Base-by-base conservation (phyloP, 257 asterid species). In the Nemophila menziesii region DNA sequence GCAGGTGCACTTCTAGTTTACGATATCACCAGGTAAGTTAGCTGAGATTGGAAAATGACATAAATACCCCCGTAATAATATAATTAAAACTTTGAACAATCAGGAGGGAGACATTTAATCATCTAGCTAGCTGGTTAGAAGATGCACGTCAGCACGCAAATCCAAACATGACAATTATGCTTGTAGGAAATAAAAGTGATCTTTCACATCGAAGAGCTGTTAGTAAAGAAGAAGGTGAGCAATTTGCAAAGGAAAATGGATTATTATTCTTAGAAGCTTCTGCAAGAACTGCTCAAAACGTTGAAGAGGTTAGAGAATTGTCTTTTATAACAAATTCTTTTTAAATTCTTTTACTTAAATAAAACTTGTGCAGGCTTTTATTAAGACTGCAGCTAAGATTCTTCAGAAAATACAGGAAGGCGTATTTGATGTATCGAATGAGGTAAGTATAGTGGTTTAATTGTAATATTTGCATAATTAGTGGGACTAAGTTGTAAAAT, bases 61-160 rank as follows among this genome's bases (percentile, higher is more conserved):
- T n/a, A n/a, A n/a, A n/a, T n/a, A n/a, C n/a, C n/a, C n/a, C n/a
- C n/a, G n/a, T n/a, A 49, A 49, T 26, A 20, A 39, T 24, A 50
- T 21, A 23, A 15, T 7, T 16, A 11, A 26, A 21, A 19, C 54
- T 20, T 49, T 51, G 17, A 43, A n/a, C n/a, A n/a, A n/a, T 22
- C 16, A 78, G 81, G 79, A 75, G 87, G 54, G 92, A 82, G 55
- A 82, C 92, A 24, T 82, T 82, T 60, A 78, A 81, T 63, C 93
- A 81, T 62, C 70, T 81, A 17, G 83, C 80, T 22, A 75, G 78
- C 64, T 82, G 87, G 94, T 73, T 79, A 52, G 92, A 75, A 72
- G 94, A 82, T 71, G 87, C 92, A 57, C 64, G 74, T 60, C 87
- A 79, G 61, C 94, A 82, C 51, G 92, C 87, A 44, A 82, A 75